Base-by-base conservation (phyloP, 2,329 filamentous ascomycete species). In the Fusarium fracticaudum region DNA sequence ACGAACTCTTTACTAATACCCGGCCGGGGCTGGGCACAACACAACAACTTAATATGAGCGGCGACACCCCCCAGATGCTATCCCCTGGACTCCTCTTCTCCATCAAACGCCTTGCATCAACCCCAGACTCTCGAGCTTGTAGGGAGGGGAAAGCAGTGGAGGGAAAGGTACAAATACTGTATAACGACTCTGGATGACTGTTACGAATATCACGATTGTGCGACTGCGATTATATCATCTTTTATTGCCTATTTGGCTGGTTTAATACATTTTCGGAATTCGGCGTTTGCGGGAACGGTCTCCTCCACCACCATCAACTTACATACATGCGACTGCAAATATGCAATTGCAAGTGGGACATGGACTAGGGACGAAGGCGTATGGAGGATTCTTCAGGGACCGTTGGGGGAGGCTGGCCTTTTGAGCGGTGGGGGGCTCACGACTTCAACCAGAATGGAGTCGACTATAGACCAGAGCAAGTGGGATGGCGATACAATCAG, bases 111-210 rank as follows among this genome's bases (percentile, higher is more conserved):
- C 24, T 48, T 58, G n/a, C 29, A 37, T 62, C 33, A 29, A 44
- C 33, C 37, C 31, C 33, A 24, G 69, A 69, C 69, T 66, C 37
- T 62, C 20, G 38, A 45, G 64, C 60, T 29, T 37, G 48, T n/a
- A n/a, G 44, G 64, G 35, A 41, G 48, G 43, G n/a, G 43, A 31
- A 59, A 55, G 24, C n/a, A 44, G 17, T 38, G 51, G 24, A 65
- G 54, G 37, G 43, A 64, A 60, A 38, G 20, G 58, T 57, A 57
- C 55, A 67, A 74, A 70, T 53, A 70, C 71, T 74, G 71, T 73
- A 78, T 77, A 67, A 79, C 72, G 77, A 79, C 73, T 71, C 75
- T 78, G 76, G 67, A 79, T 69, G 77, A 79, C 76, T 73, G 69
- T 79, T 77, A 79, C 66, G 77, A 79, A 68, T 68, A 76, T 66